These are phyloP conservation scores for Globisporangium canariense DNA, from an alignment of 352 stramenopile genomes.

Conservation along the genomic window DNA sequence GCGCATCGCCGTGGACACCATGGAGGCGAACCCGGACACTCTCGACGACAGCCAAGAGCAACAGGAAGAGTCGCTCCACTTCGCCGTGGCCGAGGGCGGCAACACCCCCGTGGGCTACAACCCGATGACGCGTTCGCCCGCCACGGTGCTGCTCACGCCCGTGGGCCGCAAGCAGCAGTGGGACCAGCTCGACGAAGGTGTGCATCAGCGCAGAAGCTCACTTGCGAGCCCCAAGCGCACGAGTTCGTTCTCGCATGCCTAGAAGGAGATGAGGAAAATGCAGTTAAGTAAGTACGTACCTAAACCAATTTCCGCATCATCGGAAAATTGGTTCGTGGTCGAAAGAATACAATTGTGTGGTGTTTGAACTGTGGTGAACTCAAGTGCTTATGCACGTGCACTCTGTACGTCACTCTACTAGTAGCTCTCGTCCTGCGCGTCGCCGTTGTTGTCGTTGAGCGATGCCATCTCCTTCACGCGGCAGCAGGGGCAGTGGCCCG, in stretches of 20 bases:
- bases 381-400: neutral
- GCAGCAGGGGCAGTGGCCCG: constrained; percentile 87
- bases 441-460: constrained; percentile 6
- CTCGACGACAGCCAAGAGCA: constrained; percentile 25
- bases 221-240: constrained; percentile 25
- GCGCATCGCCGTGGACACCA: constrained; percentile 30
- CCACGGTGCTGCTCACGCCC: constrained; percentile 54
- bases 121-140: constrained; percentile 44
- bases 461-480: constrained; percentile 53
- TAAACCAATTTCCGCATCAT: constrained; percentile 1
- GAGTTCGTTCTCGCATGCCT: constrained; percentile 29
- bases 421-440: constrained; percentile 13
- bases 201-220: constrained; percentile 19
- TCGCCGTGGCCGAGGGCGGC: constrained; percentile 38
- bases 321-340: constrained; percentile 15
- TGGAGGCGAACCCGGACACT: constrained; percentile 33
- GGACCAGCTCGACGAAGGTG: constrained; percentile 52
- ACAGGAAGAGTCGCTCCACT: constrained; percentile 26
- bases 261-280: neutral
- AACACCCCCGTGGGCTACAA: constrained; percentile 51
- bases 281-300: constrained; percentile 14
- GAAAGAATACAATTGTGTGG: constrained; percentile 1
- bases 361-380: neutral
- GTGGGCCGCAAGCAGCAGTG: constrained; percentile 47
- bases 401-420: neutral